Conservation (phyloP, 1,284 basidiomycete species). For the Malassezia furfur region DNA sequence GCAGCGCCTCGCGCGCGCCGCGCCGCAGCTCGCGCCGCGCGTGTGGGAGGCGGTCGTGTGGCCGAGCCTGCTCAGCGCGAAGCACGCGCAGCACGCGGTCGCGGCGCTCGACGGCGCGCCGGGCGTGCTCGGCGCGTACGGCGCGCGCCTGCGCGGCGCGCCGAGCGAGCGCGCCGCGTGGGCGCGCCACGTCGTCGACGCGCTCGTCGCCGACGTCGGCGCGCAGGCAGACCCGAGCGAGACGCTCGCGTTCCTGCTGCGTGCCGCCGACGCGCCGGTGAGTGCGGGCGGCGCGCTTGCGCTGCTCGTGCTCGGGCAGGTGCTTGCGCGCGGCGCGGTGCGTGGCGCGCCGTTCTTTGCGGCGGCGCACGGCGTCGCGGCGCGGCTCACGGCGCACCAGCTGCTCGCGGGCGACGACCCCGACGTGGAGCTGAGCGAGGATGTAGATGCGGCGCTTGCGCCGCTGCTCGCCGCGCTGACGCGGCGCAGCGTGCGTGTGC, state of each 20-base stretch:
- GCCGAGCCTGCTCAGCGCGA: constrained; percentile 18
- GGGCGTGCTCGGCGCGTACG: not conserved
- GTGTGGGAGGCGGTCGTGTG: constrained; percentile 18
- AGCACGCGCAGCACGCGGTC: constrained; percentile 1
- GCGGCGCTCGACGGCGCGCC: not conserved
- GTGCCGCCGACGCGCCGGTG: not conserved
- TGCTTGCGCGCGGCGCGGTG: constrained; percentile 1
- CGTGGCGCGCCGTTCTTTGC: not conserved
- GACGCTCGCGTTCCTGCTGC: not conserved
- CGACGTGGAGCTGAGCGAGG: not conserved
- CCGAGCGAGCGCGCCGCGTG: not conserved
- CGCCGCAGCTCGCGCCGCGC: constrained; percentile 14
- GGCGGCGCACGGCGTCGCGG: constrained; percentile 5
- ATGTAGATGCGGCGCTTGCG: not conserved
- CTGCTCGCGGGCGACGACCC: constrained; percentile 12
- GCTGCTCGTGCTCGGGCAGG: constrained; percentile 11
- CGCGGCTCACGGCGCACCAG: not conserved
- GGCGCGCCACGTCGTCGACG: not conserved
- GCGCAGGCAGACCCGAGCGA: not conserved
- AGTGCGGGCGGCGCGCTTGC: constrained; percentile 8
- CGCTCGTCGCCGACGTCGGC: not conserved
- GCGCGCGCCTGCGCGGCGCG: not conserved
- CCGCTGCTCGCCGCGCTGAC: constrained; percentile 4
- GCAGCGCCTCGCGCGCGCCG: constrained; percentile 11
- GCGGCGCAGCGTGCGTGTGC: constrained; percentile 7